These are phyloP conservation scores for Penicillium lividum DNA, from an alignment of 495 filamentous ascomycete species.

Conservation along the genomic window DNA sequence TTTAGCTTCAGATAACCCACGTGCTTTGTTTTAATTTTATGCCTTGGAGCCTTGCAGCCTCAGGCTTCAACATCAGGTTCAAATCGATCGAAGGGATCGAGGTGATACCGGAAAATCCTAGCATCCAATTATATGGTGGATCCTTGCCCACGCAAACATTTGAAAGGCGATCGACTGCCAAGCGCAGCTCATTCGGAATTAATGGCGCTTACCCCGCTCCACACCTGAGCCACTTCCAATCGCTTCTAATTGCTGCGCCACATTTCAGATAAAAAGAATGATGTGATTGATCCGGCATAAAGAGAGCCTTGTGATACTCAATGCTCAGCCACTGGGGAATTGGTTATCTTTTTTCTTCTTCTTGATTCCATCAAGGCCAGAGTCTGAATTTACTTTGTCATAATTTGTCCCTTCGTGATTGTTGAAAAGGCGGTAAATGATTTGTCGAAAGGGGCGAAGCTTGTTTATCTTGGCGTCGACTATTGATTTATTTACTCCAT, in stretches of 20 bases:
- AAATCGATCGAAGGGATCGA: neutral
- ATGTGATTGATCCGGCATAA: neutral
- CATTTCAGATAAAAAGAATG: conserved; percentile 2
- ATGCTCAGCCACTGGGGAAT: neutral
- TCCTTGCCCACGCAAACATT: neutral
- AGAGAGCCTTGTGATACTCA: neutral
- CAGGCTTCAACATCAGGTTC: neutral
- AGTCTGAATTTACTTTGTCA: neutral
- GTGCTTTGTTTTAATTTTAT: neutral
- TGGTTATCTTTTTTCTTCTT: no score
- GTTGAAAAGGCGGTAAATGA: neutral
- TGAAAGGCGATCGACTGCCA: neutral
- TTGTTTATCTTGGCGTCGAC: conserved; percentile 3
- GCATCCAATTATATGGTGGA: neutral
- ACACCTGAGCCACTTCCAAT: neutral
- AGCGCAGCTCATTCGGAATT: conserved; percentile 1
- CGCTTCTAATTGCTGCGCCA: neutral
- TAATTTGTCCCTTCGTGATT: neutral
- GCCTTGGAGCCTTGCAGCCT: neutral
- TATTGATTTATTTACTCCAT: neutral
- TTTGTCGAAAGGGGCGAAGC: neutral
- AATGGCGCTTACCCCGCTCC: neutral
- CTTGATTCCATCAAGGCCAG: no score
- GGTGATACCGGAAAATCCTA: neutral
- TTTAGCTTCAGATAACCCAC: neutral